Percentiles rank a stretch among this genome's conserved stretches.
Evolutionary conservation across 257 asterid species (phyloP).

Genomic region (Primulina tabacum): DNA sequence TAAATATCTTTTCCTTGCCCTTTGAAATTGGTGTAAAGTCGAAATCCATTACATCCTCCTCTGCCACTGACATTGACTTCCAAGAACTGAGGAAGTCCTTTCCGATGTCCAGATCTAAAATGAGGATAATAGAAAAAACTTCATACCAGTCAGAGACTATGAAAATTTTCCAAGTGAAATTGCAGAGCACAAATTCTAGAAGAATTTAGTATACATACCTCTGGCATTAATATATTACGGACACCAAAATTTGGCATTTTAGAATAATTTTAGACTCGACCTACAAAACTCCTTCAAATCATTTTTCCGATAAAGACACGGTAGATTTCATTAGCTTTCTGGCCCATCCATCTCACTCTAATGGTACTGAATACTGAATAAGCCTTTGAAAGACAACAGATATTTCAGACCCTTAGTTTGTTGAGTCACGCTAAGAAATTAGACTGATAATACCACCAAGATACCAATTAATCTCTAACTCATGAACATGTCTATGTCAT

Average conservation of each 20-base stretch:
- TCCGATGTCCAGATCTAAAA: constrained; percentile 76
- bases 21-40: constrained; percentile 66
- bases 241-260: constrained; percentile 5
- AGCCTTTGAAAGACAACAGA: constrained; percentile 17
- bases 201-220: constrained; percentile 6
- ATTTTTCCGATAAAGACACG: constrained; percentile 9
- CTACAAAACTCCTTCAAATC: background rate
- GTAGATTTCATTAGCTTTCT: constrained; percentile 22
- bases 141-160: constrained; percentile 7
- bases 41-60: constrained; percentile 64
- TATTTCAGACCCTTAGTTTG: constrained; percentile 17
- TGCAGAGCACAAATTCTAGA: constrained; percentile 5
- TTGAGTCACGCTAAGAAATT: background rate
- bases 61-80: constrained; percentile 64
- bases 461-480: background rate
- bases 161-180: constrained; percentile 3
- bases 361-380: constrained; percentile 5
- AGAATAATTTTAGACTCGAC: background rate
- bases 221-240: constrained; percentile 10
- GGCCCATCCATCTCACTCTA: constrained; percentile 19
- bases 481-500: constrained; percentile 1
- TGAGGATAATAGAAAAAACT: constrained; percentile 29
- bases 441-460: background rate
- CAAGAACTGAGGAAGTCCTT: constrained; percentile 76
- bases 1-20: constrained; percentile 68